Base-by-base conservation (phyloP, 345 rosid genomes). In the Psidium guajava region DNA sequence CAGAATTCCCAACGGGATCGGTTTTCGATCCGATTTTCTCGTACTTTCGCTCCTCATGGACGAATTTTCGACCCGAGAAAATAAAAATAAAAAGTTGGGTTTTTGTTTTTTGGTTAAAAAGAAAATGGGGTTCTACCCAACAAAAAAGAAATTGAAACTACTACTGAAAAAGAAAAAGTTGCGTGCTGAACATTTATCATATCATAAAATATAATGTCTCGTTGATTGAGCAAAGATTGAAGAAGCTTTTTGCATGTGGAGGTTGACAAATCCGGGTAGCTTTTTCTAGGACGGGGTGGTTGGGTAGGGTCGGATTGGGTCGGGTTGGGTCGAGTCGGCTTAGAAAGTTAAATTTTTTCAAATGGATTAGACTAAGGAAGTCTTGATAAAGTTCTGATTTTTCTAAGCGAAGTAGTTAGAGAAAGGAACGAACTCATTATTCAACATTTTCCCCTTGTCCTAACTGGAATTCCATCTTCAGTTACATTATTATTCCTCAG, bases 231-330 rank as follows among this genome's bases (percentile, higher is more conserved):
- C 47, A 82, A 83, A 73, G 61, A 22, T 80, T 85, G 69, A 80
- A 51, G 56, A 86, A 90, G 87, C 92, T 93, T 89, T 69, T 36
- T 88, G 92, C 95, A 91, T 92, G 98, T 91, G 98, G 92, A 87
- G 91, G 94, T 92, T 93, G 92, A 86, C 88, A 84, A 89, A 91
- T 88, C 86, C 58, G 44, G n/a, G 84, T 57, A 80, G 52, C 89
- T 90, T 92, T 92, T 57, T 53, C 61, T 12, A 1, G 16, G n/a
- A 85, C 32, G 87, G 90, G 85, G 95, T 88, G 87, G 95, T 94
- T 93, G 95, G 93, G 50, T 47, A 8, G 10, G 52, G 52, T 44
- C 0, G 47, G 42, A 3, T 36, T 36, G n/a, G 87, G 95, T 94
- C 91, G 95, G 93, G 50, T 47, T 8, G 10, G 52, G 52, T 44